phyloP scores from a whole-genome alignment of 176 grass and related monocot species.

The Oryza australiensis region DNA sequence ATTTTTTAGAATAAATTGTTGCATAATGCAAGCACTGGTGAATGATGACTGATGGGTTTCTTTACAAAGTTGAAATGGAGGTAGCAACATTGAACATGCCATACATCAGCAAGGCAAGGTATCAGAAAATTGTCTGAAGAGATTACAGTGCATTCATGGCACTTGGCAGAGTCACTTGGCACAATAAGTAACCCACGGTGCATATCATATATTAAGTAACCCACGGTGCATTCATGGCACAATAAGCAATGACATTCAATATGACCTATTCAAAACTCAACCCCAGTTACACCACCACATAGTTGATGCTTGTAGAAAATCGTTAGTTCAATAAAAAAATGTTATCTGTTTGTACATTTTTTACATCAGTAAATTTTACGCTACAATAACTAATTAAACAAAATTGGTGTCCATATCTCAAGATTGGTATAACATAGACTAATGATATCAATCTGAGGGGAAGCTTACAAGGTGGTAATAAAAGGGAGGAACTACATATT shows the following conservation, averaged over 20 bases:
- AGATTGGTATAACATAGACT: constrained; percentile 24
- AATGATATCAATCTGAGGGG: constrained; percentile 32
- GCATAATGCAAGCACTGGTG: background rate
- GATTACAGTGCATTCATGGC: background rate
- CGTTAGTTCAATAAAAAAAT: constrained; percentile 6
- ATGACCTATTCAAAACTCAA: background rate
- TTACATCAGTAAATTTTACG: constrained; percentile 13
- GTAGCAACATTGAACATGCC: background rate
- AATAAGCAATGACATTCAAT: background rate
- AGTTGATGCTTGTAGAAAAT: background rate
- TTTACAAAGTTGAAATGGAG: background rate
- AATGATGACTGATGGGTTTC: background rate
- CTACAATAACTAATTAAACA: constrained; percentile 12
- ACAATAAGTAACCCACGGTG: background rate
- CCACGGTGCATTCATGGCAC: background rate
- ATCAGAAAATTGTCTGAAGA: background rate
- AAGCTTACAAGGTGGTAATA: constrained; percentile 28
- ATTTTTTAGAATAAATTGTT: background rate
- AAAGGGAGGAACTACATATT: constrained; percentile 36
- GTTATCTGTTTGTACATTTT: constrained; percentile 43
- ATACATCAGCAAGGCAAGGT: background rate
- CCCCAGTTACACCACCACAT: background rate
- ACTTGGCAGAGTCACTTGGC: background rate
- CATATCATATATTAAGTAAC: background rate
- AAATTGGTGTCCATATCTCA: constrained; percentile 25